Conservation (phyloP, 371 early-diverging fungal species). For the Mucor racemosus region DNA sequence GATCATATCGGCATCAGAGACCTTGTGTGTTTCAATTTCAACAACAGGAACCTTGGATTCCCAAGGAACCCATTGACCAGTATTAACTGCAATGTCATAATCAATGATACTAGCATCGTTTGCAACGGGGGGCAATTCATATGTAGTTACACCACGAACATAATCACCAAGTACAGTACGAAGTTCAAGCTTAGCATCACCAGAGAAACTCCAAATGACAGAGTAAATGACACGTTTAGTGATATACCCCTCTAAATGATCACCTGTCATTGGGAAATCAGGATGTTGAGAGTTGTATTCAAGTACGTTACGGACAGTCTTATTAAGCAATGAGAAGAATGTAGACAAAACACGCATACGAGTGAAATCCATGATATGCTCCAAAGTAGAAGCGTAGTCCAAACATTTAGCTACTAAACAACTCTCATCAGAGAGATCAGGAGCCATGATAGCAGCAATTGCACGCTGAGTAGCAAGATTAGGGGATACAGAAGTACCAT, state of each 20-base stretch:
- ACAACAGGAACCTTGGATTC: slow-evolving; percentile 88
- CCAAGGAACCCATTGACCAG: slow-evolving; percentile 93
- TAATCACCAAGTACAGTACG: slow-evolving; percentile 84
- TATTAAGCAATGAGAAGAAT: slow-evolving; percentile 91
- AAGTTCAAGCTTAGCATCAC: slow-evolving; percentile 83
- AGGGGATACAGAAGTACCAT: slow-evolving; percentile 59
- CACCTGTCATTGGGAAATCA: slow-evolving; percentile 89
- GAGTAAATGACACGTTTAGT: slow-evolving; percentile 82
- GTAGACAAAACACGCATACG: slow-evolving; percentile 84
- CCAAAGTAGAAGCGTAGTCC: slow-evolving; percentile 70
- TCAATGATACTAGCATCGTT: slow-evolving; percentile 80
- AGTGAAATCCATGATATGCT: slow-evolving; percentile 98
- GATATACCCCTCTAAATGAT: slow-evolving; percentile 80
- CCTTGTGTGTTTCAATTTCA: slow-evolving; percentile 96
- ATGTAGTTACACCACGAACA: slow-evolving; percentile 77
- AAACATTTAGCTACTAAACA: slow-evolving; percentile 82
- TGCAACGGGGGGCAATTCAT: slow-evolving; percentile 78
- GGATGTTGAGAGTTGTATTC: slow-evolving; percentile 90
- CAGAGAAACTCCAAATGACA: slow-evolving; percentile 95
- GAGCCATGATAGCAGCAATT: slow-evolving; percentile 74
- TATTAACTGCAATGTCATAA: slow-evolving; percentile 83
- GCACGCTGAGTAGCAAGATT: slow-evolving; percentile 74
- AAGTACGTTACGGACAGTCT: slow-evolving; percentile 81
- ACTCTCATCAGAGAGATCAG: slow-evolving; percentile 70
- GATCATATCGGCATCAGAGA: slow-evolving; percentile 92